Evolutionary conservation across 768 basidiomycete genomes (phyloP).

Genomic region (Kwoniella dejecticola): DNA sequence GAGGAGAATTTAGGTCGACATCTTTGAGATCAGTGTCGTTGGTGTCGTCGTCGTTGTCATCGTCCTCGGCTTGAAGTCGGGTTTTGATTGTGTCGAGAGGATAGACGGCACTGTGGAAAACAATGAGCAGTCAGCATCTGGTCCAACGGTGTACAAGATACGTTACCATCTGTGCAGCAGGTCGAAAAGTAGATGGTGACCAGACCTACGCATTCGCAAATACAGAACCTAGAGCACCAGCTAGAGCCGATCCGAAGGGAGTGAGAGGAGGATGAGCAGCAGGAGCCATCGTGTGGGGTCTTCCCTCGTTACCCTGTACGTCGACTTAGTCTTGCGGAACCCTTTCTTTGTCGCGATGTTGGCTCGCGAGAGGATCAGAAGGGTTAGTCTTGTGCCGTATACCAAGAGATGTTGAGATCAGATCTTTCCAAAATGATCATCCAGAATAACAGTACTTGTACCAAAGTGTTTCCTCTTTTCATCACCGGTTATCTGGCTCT

Average conservation of each 20-base stretch:
- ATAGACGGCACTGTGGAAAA: constrained; percentile 73
- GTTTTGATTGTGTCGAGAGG: constrained; percentile 97
- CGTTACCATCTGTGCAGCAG: too few relatives aligned
- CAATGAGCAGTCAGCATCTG: too few relatives aligned
- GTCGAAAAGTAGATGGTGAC: not conserved
- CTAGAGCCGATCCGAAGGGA: constrained; percentile 83
- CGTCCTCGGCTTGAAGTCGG: constrained; percentile 77
- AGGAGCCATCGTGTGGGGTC: constrained; percentile 11
- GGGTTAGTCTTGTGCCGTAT: too few relatives aligned
- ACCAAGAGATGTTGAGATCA: too few relatives aligned
- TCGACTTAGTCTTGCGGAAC: not conserved
- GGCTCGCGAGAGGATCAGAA: too few relatives aligned
- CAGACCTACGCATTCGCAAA: constrained; percentile 83
- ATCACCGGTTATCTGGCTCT: not conserved
- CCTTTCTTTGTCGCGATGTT: too few relatives aligned
- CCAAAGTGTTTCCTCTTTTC: constrained; percentile 1
- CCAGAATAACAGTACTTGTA: too few relatives aligned
- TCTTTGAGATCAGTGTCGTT: constrained; percentile 20
- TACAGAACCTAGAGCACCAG: constrained; percentile 89
- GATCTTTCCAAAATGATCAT: too few relatives aligned
- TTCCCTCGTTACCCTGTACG: not conserved
- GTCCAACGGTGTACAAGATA: too few relatives aligned
- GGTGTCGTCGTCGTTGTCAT: constrained; percentile 59
- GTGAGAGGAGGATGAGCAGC: constrained; percentile 60
- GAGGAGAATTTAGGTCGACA: too few relatives aligned